Evolutionary conservation across 495 filamentous ascomycete genomes (phyloP), one percentile per base, ranked within the genome.

Genomic region (Evernia prunastri): DNA sequence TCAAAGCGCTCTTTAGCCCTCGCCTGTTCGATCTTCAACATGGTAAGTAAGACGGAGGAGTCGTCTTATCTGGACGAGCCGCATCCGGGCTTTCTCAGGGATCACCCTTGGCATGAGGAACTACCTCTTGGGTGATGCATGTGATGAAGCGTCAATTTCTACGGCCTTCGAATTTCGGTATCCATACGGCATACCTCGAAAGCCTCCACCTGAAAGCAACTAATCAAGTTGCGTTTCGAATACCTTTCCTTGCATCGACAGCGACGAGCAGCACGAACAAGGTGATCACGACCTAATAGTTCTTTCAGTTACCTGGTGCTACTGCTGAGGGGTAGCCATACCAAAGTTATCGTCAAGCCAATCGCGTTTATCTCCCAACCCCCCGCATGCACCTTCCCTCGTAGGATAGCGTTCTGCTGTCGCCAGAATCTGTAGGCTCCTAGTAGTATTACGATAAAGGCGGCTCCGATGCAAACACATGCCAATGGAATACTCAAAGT

Each of bases 391-490:
- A 84, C 79, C 63, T 84, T 86, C 18, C 88, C 89, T 59, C 81
- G 68, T 25, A 85, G 74, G 42, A 92, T 82, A 1, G 86, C 86
- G 72, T 78, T 79, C 73, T 92, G 88, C 67, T 86, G 83, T 58
- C 83, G 81, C 82, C 84, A 93, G 73, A 86, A 87, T 37, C 88
- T 79, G 69, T 80, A 79, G 20, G 82, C 80, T 7, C 89, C 89
- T 31, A 89, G 67, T 17, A 82, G 37, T 1, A 80, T 73, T 17
- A 85, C 78, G 15, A 82, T 53, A 8, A 91, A 77, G 15, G 88
- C 85, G 23, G 81, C 79, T 6, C 70, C 71, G 58, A 88, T 80
- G 66, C 85, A 87, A 40, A 79, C 69, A 13, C 80, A 77, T 1
- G 87, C 78, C 20, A 92, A 75, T 8, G 88, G 89, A 58, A 85